These are phyloP conservation scores for Claviceps paspali DNA, from an alignment of 2,329 filamentous ascomycete genomes.

Conservation along the genomic window DNA sequence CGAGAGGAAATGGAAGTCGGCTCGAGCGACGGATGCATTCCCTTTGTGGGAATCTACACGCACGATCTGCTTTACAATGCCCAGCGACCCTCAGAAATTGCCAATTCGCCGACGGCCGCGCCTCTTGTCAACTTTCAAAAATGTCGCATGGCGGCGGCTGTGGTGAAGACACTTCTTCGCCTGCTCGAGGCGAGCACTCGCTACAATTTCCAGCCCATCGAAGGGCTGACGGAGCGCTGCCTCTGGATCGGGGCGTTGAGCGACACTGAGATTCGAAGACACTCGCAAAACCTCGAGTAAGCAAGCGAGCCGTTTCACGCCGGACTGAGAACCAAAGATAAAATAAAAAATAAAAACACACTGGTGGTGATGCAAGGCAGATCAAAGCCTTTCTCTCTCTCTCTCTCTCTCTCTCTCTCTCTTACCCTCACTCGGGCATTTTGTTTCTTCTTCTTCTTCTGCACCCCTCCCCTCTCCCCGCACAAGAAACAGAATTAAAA, in stretches of 20 bases:
- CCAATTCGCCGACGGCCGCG: slow-evolving; percentile 47
- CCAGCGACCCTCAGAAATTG: slow-evolving; percentile 61
- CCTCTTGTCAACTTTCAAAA: slow-evolving; percentile 73
- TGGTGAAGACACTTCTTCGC: slow-evolving; percentile 65
- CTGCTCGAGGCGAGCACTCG: slow-evolving; percentile 65
- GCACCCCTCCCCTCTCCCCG: too few species aligned
- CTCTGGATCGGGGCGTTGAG: slow-evolving; percentile 70
- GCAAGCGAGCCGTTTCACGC: background rate
- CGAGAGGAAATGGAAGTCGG: slow-evolving; percentile 64
- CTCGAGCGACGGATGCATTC: slow-evolving; percentile 59
- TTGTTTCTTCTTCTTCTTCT: too few species aligned
- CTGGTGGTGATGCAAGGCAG: too few species aligned
- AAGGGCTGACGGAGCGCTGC: slow-evolving; percentile 64
- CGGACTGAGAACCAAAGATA: too few species aligned
- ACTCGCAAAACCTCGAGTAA: slow-evolving; percentile 33
- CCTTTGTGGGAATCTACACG: slow-evolving; percentile 72
- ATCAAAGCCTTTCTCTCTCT: too few species aligned
- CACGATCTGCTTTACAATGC: slow-evolving; percentile 73
- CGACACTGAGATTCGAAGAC: slow-evolving; percentile 56
- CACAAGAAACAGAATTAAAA: background rate
- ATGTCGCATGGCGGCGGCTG: slow-evolving; percentile 57
- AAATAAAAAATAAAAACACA: too few species aligned
- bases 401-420: too few species aligned
- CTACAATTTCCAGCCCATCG: slow-evolving; percentile 59
- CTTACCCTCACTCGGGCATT: too few species aligned